Conservation (phyloP, 306 rosid species). For the Trifolium dubium region DNA sequence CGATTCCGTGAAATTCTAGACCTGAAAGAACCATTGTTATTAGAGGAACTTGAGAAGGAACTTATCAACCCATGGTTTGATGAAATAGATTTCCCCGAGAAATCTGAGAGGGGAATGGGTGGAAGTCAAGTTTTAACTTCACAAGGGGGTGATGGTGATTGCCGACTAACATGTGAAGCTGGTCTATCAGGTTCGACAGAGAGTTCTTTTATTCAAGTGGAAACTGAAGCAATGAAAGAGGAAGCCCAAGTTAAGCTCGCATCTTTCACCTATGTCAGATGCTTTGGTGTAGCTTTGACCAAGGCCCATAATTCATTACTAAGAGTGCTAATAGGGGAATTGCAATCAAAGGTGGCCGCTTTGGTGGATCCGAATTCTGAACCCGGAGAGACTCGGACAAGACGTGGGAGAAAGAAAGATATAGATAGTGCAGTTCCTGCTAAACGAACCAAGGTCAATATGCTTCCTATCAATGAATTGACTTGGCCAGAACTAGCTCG, state of each 20-base stretch:
- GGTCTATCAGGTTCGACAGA: slow-evolving; percentile 50
- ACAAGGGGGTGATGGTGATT: slow-evolving; percentile 47
- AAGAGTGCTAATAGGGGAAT: slow-evolving; percentile 80
- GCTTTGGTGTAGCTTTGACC: slow-evolving; percentile 86
- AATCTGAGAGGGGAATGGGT: slow-evolving; percentile 52
- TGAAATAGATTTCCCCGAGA: slow-evolving; percentile 55
- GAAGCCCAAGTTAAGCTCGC: slow-evolving; percentile 75
- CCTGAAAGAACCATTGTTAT: slow-evolving; percentile 62
- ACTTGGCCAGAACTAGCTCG: slow-evolving; percentile 99
- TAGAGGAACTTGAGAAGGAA: slow-evolving; percentile 85
- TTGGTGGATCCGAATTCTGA: slow-evolving; percentile 94
- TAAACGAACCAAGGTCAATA: slow-evolving; percentile 71
- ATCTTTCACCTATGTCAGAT: slow-evolving; percentile 69
- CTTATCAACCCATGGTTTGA: slow-evolving; percentile 88
- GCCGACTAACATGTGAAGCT: slow-evolving; percentile 47
- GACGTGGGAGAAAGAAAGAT: slow-evolving; percentile 95
- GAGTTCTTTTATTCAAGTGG: slow-evolving; percentile 78
- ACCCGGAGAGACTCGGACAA: slow-evolving; percentile 83
- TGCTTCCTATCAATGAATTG: slow-evolving; percentile 89
- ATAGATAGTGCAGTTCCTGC: slow-evolving; percentile 63
- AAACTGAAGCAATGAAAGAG: slow-evolving; percentile 81
- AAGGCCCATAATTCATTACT: slow-evolving; percentile 84
- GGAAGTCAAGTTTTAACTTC: slow-evolving; percentile 40
- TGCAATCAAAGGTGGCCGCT: slow-evolving; percentile 89
- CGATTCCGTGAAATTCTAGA: slow-evolving; percentile 79